Base-by-base conservation (phyloP, 2,329 filamentous ascomycete species). In the Hypoxylon sp. region DNA sequence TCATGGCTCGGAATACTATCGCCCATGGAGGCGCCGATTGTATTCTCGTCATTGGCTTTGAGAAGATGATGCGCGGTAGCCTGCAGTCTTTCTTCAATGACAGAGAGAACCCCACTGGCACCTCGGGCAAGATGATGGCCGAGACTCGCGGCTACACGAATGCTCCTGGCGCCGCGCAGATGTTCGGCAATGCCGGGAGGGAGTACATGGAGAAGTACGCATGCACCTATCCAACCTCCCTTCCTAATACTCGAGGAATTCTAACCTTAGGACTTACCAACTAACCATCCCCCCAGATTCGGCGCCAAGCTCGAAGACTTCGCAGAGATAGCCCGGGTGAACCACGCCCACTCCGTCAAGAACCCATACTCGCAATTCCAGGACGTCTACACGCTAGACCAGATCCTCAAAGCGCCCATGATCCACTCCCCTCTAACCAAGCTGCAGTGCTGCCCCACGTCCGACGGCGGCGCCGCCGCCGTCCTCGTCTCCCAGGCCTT, bases 341-440 rank as follows among this genome's bases (percentile, higher is more conserved):
- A 97, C 85, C 95, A 98, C 82, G 90, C 90, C 70, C 96, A 99
- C 86, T 94, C 91, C 22, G 91, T 91, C 80, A 89, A 91, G 73
- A 98, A 98, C 85, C 95, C 95, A 9, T 99, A 99, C 86, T 95
- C 94, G n/a, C 95, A 98, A 81, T 98, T 99, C 86, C 92, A 91
- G 77, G 89, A 97, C 77, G 93, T 95, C 78, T 98, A 98, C 84
- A 92, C 92, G 0, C 88, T 91, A 44, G 92, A 97, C 33, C 91
- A 98, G 81, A 86, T 98, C 78, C 81, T 93, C 78, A 84, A 91
- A 39, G 83, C 93, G 0, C 85, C 93, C 66, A 92, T 90, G 86
- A 93, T 98, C 80, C 90, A 93, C 82, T 89, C 89, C 71, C 95
- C 95, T 14, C 87, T 98, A 62, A 98, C 96, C 65, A 98, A 98